phyloP scores from a whole-genome alignment of 495 filamentous ascomycete genomes.

The Aspergillus campestris region DNA sequence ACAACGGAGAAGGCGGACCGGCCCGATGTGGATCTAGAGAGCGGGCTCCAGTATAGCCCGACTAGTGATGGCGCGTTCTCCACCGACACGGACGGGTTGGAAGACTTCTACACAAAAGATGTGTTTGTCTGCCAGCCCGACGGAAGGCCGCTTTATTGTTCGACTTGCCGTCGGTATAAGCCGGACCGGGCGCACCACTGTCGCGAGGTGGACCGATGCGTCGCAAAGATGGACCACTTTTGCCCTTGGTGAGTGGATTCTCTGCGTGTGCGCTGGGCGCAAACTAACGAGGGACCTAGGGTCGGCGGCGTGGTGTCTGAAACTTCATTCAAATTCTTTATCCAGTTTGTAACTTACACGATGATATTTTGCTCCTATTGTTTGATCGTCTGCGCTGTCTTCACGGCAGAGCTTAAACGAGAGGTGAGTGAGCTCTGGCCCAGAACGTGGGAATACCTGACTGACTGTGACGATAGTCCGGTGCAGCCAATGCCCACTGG shows the following conservation, averaged over 20 bases:
- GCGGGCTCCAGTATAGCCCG: constrained; percentile 10
- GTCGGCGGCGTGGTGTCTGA: constrained; percentile 85
- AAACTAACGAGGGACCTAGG: constrained; percentile 30
- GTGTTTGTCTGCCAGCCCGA: constrained; percentile 74
- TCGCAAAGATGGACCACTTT: constrained; percentile 87
- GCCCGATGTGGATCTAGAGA: constrained; percentile 18
- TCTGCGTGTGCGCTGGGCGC: neutral
- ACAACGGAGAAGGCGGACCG: constrained; percentile 17
- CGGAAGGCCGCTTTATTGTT: constrained; percentile 75
- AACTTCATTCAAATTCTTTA: constrained; percentile 79
- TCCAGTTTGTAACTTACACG: constrained; percentile 73
- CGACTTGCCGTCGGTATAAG: constrained; percentile 72
- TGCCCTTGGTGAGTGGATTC: constrained; percentile 64
- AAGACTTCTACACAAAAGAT: constrained; percentile 66
- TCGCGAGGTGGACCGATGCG: constrained; percentile 69
- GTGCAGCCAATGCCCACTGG: constrained; percentile 42
- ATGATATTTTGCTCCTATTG: constrained; percentile 56
- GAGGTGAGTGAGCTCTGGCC: constrained; percentile 18
- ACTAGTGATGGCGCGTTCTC: constrained; percentile 16
- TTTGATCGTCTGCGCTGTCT: constrained; percentile 51
- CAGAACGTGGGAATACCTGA: constrained; percentile 5
- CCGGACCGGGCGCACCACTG: constrained; percentile 80
- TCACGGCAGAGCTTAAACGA: constrained; percentile 39
- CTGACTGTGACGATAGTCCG: constrained; percentile 14
- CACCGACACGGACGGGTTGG: constrained; percentile 26